Conservation (phyloP, 2,329 filamentous ascomycete species). For the Hypoxylon sp. region DNA sequence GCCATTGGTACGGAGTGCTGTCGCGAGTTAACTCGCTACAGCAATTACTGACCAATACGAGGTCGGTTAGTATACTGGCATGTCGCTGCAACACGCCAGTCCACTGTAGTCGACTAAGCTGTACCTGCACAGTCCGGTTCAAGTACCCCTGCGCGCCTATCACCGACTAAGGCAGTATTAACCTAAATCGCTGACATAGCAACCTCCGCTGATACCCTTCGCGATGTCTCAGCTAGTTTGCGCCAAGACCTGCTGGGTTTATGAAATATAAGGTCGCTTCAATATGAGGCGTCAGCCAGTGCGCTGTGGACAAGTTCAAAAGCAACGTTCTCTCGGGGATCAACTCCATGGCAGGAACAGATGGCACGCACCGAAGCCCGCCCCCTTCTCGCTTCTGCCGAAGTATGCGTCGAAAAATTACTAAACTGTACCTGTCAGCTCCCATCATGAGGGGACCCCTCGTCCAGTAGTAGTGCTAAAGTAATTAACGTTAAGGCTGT, state of each 20-base stretch:
- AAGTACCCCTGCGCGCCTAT: constrained; percentile 18
- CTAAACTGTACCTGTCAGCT: constrained; percentile 25
- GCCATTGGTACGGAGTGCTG: constrained; percentile 29
- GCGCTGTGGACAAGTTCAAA: constrained; percentile 43
- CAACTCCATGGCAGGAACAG: constrained; percentile 33
- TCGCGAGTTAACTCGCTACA: constrained; percentile 27
- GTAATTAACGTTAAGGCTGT: constrained; percentile 41
- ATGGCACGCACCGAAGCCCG: constrained; percentile 38
- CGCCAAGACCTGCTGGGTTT: constrained; percentile 27
- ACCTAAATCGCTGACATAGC: constrained; percentile 22
- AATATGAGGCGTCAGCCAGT: constrained; percentile 39
- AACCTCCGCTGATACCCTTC: constrained; percentile 22
- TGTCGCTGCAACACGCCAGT: constrained; percentile 34
- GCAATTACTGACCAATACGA: constrained; percentile 30
- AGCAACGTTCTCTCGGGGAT: constrained; percentile 42
- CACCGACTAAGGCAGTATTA: constrained; percentile 21
- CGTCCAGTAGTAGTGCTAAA: constrained; percentile 22
- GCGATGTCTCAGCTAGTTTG: constrained; percentile 33
- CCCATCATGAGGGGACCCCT: constrained; percentile 17
- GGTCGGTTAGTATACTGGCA: constrained; percentile 24
- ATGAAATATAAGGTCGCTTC: constrained; percentile 36
- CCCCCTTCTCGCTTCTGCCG: constrained; percentile 40
- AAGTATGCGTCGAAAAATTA: constrained; percentile 42
- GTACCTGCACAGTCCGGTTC: constrained; percentile 22
- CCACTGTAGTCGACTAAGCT: constrained; percentile 26